Percentiles rank a stretch among this genome's conserved stretches.
Evolutionary conservation across 2,329 filamentous ascomycete genomes (phyloP).

Genomic region (Curvularia hawaiiensis): DNA sequence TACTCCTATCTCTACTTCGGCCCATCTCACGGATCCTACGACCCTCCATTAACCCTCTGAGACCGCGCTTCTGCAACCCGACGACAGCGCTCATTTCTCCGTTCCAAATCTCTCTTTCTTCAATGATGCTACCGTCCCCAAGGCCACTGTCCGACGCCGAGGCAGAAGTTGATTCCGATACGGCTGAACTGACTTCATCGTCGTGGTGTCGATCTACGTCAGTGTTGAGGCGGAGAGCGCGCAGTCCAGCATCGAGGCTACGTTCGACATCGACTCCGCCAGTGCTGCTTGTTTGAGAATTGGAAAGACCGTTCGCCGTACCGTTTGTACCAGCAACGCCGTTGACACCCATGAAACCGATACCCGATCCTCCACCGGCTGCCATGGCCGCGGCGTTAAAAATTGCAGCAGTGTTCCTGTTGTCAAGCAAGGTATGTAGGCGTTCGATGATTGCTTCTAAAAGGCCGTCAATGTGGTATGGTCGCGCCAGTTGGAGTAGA

Average conservation of each 20-base stretch:
- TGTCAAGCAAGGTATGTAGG: conserved; percentile 86
- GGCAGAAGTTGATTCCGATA: conserved; percentile 36
- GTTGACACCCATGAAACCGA: conserved; percentile 61
- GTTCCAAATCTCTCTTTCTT: conserved; percentile 73
- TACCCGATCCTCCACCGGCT: conserved; percentile 86
- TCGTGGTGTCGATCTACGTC: conserved; percentile 46
- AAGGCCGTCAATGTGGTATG: conserved; percentile 91
- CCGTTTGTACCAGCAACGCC: conserved; percentile 35
- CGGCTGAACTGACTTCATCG: conserved; percentile 45
- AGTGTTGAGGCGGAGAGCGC: conserved; percentile 57
- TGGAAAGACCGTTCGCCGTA: conserved; percentile 27
- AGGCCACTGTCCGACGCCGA: conserved; percentile 41
- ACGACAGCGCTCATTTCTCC: conserved; percentile 88
- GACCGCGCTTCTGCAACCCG: conserved; percentile 89
- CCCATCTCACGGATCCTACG: conserved; percentile 79
- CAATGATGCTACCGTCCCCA: conserved; percentile 43
- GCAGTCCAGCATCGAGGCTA: conserved; percentile 42
- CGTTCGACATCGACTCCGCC: conserved; percentile 25
- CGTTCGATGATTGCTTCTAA: conserved; percentile 92
- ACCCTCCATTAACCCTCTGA: conserved; percentile 94
- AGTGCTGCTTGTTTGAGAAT: conserved; percentile 3
- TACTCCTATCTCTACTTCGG: conserved; percentile 43
- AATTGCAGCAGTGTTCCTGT: conserved; percentile 91
- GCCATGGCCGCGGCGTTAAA: conserved; percentile 99
- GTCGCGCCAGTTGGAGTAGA: conserved; percentile 87